Evolutionary conservation across 225 moss, liverwort and hornwort species (phyloP), one percentile per base, ranked within the genome.

Genomic region (Polytrichum commune): DNA sequence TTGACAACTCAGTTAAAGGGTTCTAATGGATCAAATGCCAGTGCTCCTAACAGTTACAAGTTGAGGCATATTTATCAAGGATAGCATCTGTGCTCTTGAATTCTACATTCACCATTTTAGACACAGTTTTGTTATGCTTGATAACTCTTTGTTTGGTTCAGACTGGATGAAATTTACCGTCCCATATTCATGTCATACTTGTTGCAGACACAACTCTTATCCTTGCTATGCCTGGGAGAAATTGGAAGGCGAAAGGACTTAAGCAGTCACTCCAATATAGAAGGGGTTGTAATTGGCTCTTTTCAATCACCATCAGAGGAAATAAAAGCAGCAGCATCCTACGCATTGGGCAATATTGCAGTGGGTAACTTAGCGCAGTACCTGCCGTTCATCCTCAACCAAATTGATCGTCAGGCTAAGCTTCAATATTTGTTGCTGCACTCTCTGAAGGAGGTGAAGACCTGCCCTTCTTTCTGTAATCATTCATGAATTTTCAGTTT

Each of bases 291-390:
- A 53, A 88, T 99, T 69, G 85, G 84, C 75, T 99, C 98, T 28
- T 99, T 99, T 70, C 95, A 93, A 77, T 99, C 98, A 56, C 95
- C 98, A 65, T 91, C 93, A 25, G 98, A 99, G 83, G 98, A 99
- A 80, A 95, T 99, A 63, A 99, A 99, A 80, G 92, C 88, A 72
- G 98, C 98, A 64, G 98, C 95, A 55, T 99, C 98, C 53, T 99
- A 91, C 73, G 93, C 98, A 73, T 90, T 99, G 71, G 98, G 98
- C 54, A 99, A 93, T 69, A 91, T 99, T 72, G 98, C 98, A 62
- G 91, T 99, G 55, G 95, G 98, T 63, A 99, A 99, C 75, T 83
- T 99, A 60, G 85, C 88, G 64, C 85, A 91, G 80, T 99, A 99
- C 77, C 82, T 99, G 68, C 98, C 98, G 23, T 93, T 99, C 78